phyloP scores from a whole-genome alignment of 2,329 filamentous ascomycete species.

The Botrytis galanthina region DNA sequence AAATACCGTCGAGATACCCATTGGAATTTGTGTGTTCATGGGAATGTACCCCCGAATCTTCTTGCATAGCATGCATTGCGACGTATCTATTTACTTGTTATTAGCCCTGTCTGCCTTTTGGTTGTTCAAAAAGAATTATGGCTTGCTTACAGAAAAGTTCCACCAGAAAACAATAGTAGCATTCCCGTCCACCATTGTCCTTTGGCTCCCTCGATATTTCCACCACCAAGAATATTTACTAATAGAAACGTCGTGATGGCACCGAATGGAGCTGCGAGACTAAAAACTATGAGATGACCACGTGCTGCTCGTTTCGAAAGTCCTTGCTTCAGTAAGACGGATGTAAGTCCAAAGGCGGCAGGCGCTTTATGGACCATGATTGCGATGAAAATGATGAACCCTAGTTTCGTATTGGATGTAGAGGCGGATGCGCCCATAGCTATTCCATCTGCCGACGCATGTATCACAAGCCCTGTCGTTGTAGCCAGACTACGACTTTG shows the following conservation, averaged over 20 bases:
- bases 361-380: conserved; percentile 98
- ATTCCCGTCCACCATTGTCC: conserved; percentile 87
- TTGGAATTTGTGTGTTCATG: conserved; percentile 48
- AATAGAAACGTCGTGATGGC: conserved; percentile 80
- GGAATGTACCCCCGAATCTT: conserved; percentile 50
- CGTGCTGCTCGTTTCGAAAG: conserved; percentile 82
- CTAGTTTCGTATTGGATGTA: conserved; percentile 69
- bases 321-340: conserved; percentile 85
- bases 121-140: not conserved
- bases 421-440: conserved; percentile 89
- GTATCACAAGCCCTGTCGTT: conserved; percentile 91
- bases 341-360: conserved; percentile 91
- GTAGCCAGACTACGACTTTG: conserved; percentile 70
- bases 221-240: conserved; percentile 69
- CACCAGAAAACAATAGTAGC: conserved; percentile 89
- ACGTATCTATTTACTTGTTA: conserved; percentile 66
- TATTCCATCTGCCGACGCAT: conserved; percentile 92
- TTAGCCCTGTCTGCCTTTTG: conserved; percentile 2
- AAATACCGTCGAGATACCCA: conserved; percentile 51
- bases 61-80: conserved; percentile 97
- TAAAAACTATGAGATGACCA: conserved; percentile 86
- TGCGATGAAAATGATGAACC: conserved; percentile 89
- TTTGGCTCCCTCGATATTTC: conserved; percentile 49
- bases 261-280: conserved; percentile 82
- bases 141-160: conserved; percentile 81